Conservation (phyloP, 371 early-diverging fungal species). For the Blastocladiella emersonii region DNA sequence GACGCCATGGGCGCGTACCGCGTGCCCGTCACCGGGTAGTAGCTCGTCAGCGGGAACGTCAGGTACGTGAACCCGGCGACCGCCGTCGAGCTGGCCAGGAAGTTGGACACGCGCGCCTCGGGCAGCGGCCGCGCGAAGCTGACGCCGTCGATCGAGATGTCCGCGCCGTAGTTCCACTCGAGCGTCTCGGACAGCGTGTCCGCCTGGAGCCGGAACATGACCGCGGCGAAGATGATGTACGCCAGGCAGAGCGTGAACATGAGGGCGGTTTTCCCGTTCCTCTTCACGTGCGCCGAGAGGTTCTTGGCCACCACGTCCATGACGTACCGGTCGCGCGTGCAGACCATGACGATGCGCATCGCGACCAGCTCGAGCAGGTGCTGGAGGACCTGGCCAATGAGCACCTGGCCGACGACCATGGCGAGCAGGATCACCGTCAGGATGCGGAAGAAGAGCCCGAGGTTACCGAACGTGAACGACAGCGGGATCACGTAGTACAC, state of each 20-base stretch:
- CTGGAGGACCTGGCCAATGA: conserved; percentile 13
- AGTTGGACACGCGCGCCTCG: neutral
- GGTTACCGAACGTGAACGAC: conserved; percentile 7
- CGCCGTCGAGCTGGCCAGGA: neutral
- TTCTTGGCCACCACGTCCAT: conserved; percentile 16
- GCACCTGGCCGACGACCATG: conserved; percentile 13
- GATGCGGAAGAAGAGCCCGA: conserved; percentile 14
- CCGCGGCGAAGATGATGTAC: conserved; percentile 16
- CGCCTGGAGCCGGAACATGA: conserved; percentile 14
- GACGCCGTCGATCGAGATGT: conserved; percentile 4
- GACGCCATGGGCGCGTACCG: neutral
- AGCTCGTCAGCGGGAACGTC: neutral
- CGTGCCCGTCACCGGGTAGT: neutral
- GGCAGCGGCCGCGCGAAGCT: neutral
- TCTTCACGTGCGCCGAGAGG: conserved; percentile 11
- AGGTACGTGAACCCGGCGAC: conserved; percentile 9
- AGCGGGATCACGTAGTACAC: conserved; percentile 18
- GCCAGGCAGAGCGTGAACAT: conserved; percentile 17
- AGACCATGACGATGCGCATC: conserved; percentile 4
- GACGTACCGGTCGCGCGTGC: conserved; percentile 7
- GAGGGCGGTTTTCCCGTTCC: conserved; percentile 16
- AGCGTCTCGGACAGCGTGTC: conserved; percentile 8
- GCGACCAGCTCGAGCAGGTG: conserved; percentile 6
- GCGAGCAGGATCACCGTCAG: conserved; percentile 15
- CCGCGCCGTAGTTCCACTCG: conserved; percentile 13